Percentiles rank a stretch among this genome's conserved stretches.
These are phyloP conservation scores for Limnanthes douglasii DNA, from an alignment of 345 rosid genomes.

Conservation along the genomic window DNA sequence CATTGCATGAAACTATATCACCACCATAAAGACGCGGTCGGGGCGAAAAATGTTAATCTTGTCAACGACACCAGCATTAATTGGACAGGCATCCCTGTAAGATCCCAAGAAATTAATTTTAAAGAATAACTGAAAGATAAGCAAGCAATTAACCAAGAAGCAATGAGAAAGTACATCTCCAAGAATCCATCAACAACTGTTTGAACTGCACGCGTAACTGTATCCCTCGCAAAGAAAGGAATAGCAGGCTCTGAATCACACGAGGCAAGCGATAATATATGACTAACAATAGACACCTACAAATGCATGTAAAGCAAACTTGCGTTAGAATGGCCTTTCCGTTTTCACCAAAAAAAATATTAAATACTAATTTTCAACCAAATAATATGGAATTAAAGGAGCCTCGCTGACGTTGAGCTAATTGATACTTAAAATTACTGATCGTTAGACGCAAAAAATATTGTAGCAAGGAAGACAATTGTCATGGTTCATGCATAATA, in stretches of 20 bases:
- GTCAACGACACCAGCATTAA: slow-evolving; percentile 40
- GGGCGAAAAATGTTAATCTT: slow-evolving; percentile 80
- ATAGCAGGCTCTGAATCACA: slow-evolving; percentile 41
- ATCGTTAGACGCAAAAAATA: too few relatives aligned
- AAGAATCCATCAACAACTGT: slow-evolving; percentile 88
- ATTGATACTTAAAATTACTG: too few relatives aligned
- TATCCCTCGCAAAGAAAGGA: slow-evolving; percentile 58
- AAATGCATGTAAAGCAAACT: slow-evolving; percentile 14
- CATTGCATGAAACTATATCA: slow-evolving; percentile 5
- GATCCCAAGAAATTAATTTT: slow-evolving; percentile 11
- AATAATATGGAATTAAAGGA: too few relatives aligned
- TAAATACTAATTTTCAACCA: too few relatives aligned
- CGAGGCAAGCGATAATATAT: slow-evolving; percentile 57
- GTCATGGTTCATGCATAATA: too few relatives aligned
- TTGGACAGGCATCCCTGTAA: slow-evolving; percentile 33
- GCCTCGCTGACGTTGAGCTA: too few relatives aligned
- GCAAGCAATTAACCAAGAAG: slow-evolving; percentile 5
- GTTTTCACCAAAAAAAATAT: too few relatives aligned
- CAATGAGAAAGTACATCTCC: slow-evolving; percentile 39
- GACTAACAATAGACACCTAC: slow-evolving; percentile 82
- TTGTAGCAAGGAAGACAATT: too few relatives aligned
- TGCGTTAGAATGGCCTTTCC: too few relatives aligned
- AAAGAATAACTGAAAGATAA: slow-evolving; percentile 7
- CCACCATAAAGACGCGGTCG: slow-evolving; percentile 90
- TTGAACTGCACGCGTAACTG: slow-evolving; percentile 39